Conservation (phyloP, 2,329 filamentous ascomycete species). For the Sphaerulina vaccinii region DNA sequence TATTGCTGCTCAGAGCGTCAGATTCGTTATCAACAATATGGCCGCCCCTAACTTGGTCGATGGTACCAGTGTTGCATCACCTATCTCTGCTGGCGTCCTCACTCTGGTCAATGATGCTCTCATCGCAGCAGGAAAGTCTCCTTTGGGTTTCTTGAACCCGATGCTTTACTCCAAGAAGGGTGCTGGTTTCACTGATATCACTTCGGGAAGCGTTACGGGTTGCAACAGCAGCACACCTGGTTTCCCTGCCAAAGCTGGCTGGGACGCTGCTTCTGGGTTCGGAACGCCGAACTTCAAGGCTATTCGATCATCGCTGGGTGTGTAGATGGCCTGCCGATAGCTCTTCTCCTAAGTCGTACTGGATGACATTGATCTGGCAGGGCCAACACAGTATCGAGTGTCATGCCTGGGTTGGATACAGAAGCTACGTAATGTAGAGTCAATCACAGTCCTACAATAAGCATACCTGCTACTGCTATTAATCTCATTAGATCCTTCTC, state of each 20-base stretch:
- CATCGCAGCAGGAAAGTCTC: constrained; percentile 49
- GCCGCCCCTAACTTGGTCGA: no score
- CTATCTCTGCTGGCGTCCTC: no score
- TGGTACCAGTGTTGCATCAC: no score
- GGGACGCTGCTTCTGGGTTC: constrained; percentile 29
- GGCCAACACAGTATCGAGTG: no score
- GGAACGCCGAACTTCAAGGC: constrained; percentile 28
- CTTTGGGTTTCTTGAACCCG: constrained; percentile 60
- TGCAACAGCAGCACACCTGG: constrained; percentile 31
- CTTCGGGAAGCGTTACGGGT: constrained; percentile 39
- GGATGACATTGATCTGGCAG: no score
- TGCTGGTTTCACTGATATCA: constrained; percentile 52
- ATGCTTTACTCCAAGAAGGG: constrained; percentile 55
- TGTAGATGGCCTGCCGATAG: background rate
- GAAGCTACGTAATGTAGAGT: no score
- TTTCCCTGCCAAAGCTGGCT: constrained; percentile 27
- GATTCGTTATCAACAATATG: constrained; percentile 47
- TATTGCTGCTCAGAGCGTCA: constrained; percentile 53
- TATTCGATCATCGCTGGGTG: constrained; percentile 8
- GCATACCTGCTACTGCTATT: no score
- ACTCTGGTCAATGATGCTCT: constrained; percentile 63
- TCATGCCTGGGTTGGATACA: no score
- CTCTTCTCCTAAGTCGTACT: no score
- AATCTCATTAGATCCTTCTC: no score
- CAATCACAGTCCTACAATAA: no score